Conservation (phyloP, 352 stramenopile genomes). For the Pythium brassicae region DNA sequence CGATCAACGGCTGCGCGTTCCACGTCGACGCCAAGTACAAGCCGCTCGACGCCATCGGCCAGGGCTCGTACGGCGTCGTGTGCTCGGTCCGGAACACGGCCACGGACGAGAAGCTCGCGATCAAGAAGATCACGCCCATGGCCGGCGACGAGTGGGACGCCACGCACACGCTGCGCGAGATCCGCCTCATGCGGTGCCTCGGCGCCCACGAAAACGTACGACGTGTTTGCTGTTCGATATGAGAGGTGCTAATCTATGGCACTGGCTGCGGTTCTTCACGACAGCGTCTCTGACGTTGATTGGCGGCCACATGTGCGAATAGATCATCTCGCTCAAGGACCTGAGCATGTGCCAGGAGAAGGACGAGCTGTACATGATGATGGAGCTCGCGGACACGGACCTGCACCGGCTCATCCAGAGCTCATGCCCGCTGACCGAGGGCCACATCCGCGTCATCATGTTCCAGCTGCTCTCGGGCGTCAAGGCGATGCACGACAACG, state of each 20-base stretch:
- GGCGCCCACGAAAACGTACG: slow-evolving; percentile 87
- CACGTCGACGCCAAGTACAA: slow-evolving; percentile 81
- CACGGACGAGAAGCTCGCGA: slow-evolving; percentile 83
- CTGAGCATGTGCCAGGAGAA: slow-evolving; percentile 89
- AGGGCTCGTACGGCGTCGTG: slow-evolving; percentile 94
- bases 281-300: too few relatives aligned
- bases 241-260: too few relatives aligned
- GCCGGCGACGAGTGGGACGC: slow-evolving; percentile 84
- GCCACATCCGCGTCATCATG: slow-evolving; percentile 85
- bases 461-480: slow-evolving; percentile 82
- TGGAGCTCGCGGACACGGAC: slow-evolving; percentile 94
- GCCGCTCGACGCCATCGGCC: slow-evolving; percentile 83
- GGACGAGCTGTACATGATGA: slow-evolving; percentile 96
- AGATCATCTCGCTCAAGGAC: slow-evolving; percentile 89
- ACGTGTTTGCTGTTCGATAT: too few relatives aligned
- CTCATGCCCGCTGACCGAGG: slow-evolving; percentile 73
- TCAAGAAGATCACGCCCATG: slow-evolving; percentile 94
- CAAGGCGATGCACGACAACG: slow-evolving; percentile 92
- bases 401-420: slow-evolving; percentile 89
- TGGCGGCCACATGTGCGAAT: slow-evolving; percentile 5
- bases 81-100: slow-evolving; percentile 78
- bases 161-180: slow-evolving; percentile 89
- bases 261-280: too few relatives aligned
- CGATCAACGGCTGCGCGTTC: slow-evolving; percentile 80
- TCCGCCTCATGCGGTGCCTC: slow-evolving; percentile 87